Evolutionary conservation across 2,329 filamentous ascomycete species (phyloP), one percentile per base, ranked within the genome.

Genomic region (Claviceps maximensis): DNA sequence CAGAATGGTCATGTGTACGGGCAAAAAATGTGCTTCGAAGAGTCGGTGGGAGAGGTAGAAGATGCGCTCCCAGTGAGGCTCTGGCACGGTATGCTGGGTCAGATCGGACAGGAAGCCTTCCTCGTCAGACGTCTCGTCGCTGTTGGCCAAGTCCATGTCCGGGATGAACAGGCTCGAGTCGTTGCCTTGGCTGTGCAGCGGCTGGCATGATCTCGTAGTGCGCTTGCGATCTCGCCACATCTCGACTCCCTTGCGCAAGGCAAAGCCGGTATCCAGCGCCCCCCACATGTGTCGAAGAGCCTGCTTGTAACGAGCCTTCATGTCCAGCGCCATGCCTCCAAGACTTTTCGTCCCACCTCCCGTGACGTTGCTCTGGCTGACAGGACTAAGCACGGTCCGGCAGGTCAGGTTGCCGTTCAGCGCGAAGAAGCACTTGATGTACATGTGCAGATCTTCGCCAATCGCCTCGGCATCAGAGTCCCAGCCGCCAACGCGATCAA

Each of bases 271-370:
- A 61, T 87, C 84, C 21, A 87, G 70, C 54, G 82, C 78, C 59
- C 84, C 84, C 84, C 84, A 87, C 84, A 87, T 87, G 67, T 87
- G 84, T 56, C 84, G 77, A 52, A 86, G 68, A 47, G 83, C 84
- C 67, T 88, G 84, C 65, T 80, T 82, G 64, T 87, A 87, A 23
- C 84, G 80, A 23, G 84, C 84, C 40, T 70, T 65, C 59, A 84
- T 73, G 56, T 85, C 83, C 44, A 74, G 71, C 48, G 76, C 64
- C 55, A 78, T 69, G 47, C 82, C 81, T 19, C 67, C 62, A 49
- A 80, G 54, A 17, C 80, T 79, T 31, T 76, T 75, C 42, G 67
- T 70, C 10, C 75, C 74, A 38, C 78, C 77, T 45, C 79, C 82
- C 49, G 79, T 80, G 50, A 87, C 81, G 60, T 87, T 87, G 67